These are phyloP conservation scores for Orbilia quercus DNA, from an alignment of 2,329 filamentous ascomycete species.

Conservation along the genomic window DNA sequence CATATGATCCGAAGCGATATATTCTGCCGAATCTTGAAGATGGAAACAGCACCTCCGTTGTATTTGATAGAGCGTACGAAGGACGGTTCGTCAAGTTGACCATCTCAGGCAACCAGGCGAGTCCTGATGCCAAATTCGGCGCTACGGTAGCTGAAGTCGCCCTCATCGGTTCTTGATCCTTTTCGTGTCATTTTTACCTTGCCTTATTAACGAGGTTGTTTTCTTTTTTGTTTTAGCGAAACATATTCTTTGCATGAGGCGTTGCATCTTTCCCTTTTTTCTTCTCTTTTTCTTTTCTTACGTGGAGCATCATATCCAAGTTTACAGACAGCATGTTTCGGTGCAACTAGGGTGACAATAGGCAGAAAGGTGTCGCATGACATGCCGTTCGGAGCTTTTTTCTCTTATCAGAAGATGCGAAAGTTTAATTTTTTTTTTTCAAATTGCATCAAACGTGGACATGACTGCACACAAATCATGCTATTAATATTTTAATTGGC, in stretches of 20 bases:
- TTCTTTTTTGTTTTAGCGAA: too few species aligned
- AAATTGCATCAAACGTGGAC: background rate
- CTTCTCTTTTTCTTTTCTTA: background rate
- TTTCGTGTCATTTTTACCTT: slow-evolving; percentile 2
- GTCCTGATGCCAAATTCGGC: slow-evolving; percentile 30
- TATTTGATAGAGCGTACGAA: slow-evolving; percentile 50
- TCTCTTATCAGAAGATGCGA: background rate
- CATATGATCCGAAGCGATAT: slow-evolving; percentile 55
- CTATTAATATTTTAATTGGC: background rate
- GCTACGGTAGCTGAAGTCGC: slow-evolving; percentile 51
- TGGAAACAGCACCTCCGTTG: slow-evolving; percentile 54
- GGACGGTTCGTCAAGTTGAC: slow-evolving; percentile 48
- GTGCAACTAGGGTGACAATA: background rate
- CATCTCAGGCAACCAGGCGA: slow-evolving; percentile 45
- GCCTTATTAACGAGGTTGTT: background rate
- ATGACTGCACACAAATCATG: background rate
- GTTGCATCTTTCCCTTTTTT: too few species aligned
- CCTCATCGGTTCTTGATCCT: slow-evolving; percentile 43
- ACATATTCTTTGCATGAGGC: slow-evolving; percentile 28
- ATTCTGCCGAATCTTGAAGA: slow-evolving; percentile 41
- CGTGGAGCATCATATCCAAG: background rate
- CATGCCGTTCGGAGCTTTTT: background rate
- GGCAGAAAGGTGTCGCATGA: background rate
- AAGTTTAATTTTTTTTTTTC: background rate
- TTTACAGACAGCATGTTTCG: too few species aligned